phyloP scores from a whole-genome alignment of 768 basidiomycete genomes.

The Gloeophyllum trabeum region DNA sequence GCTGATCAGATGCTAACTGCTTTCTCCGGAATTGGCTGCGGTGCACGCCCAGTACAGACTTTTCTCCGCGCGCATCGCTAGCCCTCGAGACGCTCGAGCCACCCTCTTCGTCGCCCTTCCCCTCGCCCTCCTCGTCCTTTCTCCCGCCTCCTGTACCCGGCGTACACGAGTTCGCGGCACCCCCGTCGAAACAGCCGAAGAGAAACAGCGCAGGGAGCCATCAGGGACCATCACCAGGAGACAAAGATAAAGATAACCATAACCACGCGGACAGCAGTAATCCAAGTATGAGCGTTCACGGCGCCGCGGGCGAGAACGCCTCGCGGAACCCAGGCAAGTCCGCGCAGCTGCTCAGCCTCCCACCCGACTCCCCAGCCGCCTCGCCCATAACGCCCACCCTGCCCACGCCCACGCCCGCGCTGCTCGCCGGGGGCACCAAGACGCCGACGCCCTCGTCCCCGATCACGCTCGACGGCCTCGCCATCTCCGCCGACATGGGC shows the following conservation, averaged over 20 bases:
- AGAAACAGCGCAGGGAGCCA: neutral
- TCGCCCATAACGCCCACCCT: neutral
- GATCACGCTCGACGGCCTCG: conserved; percentile 3
- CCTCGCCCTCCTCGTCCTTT: conserved; percentile 58
- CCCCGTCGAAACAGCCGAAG: conserved; percentile 15
- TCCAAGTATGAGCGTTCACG: neutral
- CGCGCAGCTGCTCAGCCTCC: neutral
- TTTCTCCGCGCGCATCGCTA: too few species aligned
- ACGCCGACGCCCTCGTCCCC: conserved; percentile 1
- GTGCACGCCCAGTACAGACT: too few species aligned
- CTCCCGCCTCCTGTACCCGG: conserved; percentile 57
- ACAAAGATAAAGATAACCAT: neutral
- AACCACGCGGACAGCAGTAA: neutral
- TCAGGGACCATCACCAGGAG: neutral
- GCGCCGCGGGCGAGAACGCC: too few species aligned
- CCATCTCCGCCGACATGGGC: conserved; percentile 13
- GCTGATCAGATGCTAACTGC: too few species aligned
- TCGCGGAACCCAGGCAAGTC: too few species aligned
- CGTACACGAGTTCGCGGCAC: conserved; percentile 56
- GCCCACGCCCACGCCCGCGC: neutral
- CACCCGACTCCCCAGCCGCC: neutral
- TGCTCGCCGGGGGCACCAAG: neutral
- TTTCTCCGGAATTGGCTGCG: too few species aligned
- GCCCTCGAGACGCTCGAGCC: too few species aligned
- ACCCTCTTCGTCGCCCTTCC: too few species aligned